Conservation (phyloP, 176 grass and related monocot genomes). For the Carex scoparia region DNA sequence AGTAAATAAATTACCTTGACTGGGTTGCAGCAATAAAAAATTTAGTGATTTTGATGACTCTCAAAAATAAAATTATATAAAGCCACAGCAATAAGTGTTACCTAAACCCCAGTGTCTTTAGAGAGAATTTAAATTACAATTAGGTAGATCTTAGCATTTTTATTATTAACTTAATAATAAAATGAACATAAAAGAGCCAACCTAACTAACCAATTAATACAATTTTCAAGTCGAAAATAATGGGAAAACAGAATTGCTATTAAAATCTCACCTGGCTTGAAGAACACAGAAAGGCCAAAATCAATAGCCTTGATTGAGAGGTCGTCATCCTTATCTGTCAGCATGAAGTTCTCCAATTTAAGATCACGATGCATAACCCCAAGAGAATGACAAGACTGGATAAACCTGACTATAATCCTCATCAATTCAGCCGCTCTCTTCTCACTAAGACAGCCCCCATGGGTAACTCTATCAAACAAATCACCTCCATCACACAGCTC, state of each 20-base stretch:
- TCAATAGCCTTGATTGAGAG: slow-evolving; percentile 91
- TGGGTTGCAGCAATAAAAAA: not conserved
- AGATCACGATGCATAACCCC: slow-evolving; percentile 97
- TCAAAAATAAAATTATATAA: not conserved
- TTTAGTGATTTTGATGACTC: not conserved
- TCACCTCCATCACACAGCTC: slow-evolving; percentile 84
- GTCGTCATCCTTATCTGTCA: slow-evolving; percentile 68
- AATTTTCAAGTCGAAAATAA: slow-evolving; percentile 15
- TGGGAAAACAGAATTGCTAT: slow-evolving; percentile 15
- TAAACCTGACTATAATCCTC: slow-evolving; percentile 78
- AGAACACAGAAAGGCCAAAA: slow-evolving; percentile 91
- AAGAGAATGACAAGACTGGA: slow-evolving; percentile 81
- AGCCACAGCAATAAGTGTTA: not conserved
- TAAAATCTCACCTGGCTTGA: slow-evolving; percentile 57
- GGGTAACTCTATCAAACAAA: slow-evolving; percentile 75
- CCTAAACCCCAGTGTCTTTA: not conserved
- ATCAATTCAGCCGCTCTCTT: slow-evolving; percentile 81
- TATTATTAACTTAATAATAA: slow-evolving; percentile 6
- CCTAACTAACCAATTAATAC: not conserved
- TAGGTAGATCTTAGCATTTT: not conserved
- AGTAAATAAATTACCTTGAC: not conserved
- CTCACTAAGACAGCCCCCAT: slow-evolving; percentile 70
- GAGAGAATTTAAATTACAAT: not conserved
- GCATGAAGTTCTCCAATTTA: slow-evolving; percentile 92
- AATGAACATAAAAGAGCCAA: not conserved